Base-by-base conservation (phyloP, 2,329 filamentous ascomycete species). In the Lomentospora prolificans region DNA sequence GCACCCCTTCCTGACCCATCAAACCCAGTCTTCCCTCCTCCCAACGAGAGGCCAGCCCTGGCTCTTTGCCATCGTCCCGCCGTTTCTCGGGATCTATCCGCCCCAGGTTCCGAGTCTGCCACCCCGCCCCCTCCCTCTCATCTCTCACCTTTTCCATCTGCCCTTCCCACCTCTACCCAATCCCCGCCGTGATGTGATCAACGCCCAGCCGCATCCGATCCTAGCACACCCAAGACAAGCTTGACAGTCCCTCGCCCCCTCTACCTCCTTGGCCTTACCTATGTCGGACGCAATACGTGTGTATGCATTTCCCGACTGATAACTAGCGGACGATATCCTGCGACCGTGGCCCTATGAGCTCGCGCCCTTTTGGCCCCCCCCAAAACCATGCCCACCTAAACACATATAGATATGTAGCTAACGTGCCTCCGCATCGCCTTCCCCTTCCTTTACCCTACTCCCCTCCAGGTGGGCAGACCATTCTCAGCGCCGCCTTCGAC, bases 201-300 rank as follows among this genome's bases (percentile, higher is more conserved):
- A 6, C 30, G 12, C 7, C 30, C 30, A 33, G 30, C 30, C 12
- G 30, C 30, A 33, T 33, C 30, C 12, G 30, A 33, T 12, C 6
- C 30, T 12, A 12, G 7, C 30, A 12, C 30, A 33, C 30, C 30
- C 30, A 33, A 6, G 7, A 33, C 30, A 6, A 33, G 7, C 30
- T 7, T 12, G 7, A 33, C 30, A 6, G 12, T 12, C 6, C 30
- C 30, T 7, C 30, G 12, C 30, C 30, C 6, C 30, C 30, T 12
- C 30, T 6, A 33, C 30, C 30, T 33, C 30, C 30, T 33, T 33
- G 6, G 6, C 30, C 30, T 33, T 12, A 25, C 52, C 52, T 55
- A 19, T 31, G 24, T 55, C 52, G 39, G 52, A 55, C 52, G 52
- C 52, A 55, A 25, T 24, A 30, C 17, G 44, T 55, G 52, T 48